Conservation (phyloP, 1,284 basidiomycete genomes). For the Serendipita sp. region DNA sequence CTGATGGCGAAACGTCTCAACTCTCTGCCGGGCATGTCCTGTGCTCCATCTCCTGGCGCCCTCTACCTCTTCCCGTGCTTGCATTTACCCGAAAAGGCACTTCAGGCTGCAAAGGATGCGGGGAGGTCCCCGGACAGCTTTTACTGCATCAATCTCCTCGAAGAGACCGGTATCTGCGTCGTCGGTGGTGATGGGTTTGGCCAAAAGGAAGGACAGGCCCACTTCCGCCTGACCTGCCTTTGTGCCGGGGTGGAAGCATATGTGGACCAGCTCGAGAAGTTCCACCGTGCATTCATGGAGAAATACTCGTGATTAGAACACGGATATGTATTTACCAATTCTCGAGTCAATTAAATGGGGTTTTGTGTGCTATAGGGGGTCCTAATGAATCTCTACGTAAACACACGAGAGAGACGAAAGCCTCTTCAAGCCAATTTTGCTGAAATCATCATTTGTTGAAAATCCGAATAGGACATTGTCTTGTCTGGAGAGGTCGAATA, state of each 20-base stretch:
- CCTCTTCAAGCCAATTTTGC: constrained; percentile 28
- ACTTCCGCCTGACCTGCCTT: constrained; percentile 77
- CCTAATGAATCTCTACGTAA: too few species aligned
- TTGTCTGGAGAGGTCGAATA: constrained; percentile 56
- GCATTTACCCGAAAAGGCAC: constrained; percentile 53
- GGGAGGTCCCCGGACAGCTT: constrained; percentile 78
- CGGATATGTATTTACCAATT: too few species aligned
- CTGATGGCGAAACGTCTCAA: constrained; percentile 69
- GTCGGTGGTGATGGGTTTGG: constrained; percentile 88
- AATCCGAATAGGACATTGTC: constrained; percentile 50
- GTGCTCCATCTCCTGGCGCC: constrained; percentile 80
- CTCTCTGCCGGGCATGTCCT: constrained; percentile 64
- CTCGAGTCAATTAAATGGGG: too few species aligned
- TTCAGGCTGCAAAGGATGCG: constrained; percentile 52
- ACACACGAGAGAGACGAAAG: too few species aligned
- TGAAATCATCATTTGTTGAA: constrained; percentile 53
- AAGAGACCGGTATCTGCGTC: constrained; percentile 85
- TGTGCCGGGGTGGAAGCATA: constrained; percentile 87
- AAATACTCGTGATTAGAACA: constrained; percentile 34
- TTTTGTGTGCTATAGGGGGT: too few species aligned
- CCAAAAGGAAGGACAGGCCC: constrained; percentile 74
- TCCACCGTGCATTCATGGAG: constrained; percentile 65
- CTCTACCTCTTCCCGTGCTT: constrained; percentile 78
- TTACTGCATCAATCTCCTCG: constrained; percentile 71
- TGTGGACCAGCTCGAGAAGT: constrained; percentile 67